Base-by-base conservation (phyloP, 1,284 basidiomycete genomes). In the Coniophora puteana region DNA sequence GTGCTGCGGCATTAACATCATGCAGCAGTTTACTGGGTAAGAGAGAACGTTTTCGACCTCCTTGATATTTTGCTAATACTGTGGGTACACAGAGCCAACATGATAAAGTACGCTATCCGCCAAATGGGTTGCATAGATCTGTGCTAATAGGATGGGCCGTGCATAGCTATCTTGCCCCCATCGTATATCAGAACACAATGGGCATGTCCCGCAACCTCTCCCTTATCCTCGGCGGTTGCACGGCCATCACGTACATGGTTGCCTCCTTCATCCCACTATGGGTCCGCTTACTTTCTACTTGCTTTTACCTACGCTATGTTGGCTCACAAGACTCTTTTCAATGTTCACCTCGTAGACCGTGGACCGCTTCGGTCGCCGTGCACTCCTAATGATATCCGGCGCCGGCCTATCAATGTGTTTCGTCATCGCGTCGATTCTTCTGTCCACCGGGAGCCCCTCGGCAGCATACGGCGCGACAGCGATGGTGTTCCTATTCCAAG, bases 171-270 rank as follows among this genome's bases (percentile, higher is more conserved):
- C 57, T 68, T 13, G 67, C 66, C 3, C 67, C 69, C 7, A 55
- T 71, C 12, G 66, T 69, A 0, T 68, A 69, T 46, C 63, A 69
- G 48, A 67, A 67, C 43, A 69, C 68, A 3, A 69, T 69, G 67
- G 67, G 67, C 7, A 49, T 70, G 12, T 63, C 66, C 6, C 58
- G 67, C 21, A 59, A 69, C 23, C 55, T 70, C 12, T 67, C 66
- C 4, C 59, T 69, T 21, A 60, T 69, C 25, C 58, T 69, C 5
- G 67, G 66, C 17, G 68, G 66, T 3, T 66, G 57, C 44, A 70
- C 66, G 1, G 55, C 67, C 0, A 55, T 69, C 32, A 67, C 62
- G 0, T 71, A 67, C 44, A 64, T 69, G 61, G 44, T 70, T 26
- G 67, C 67, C n/a, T 70, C 69, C 0, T 69, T 71, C 43, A 69